phyloP scores from a whole-genome alignment of 2,329 filamentous ascomycete genomes.

The Aciculosporium take region DNA sequence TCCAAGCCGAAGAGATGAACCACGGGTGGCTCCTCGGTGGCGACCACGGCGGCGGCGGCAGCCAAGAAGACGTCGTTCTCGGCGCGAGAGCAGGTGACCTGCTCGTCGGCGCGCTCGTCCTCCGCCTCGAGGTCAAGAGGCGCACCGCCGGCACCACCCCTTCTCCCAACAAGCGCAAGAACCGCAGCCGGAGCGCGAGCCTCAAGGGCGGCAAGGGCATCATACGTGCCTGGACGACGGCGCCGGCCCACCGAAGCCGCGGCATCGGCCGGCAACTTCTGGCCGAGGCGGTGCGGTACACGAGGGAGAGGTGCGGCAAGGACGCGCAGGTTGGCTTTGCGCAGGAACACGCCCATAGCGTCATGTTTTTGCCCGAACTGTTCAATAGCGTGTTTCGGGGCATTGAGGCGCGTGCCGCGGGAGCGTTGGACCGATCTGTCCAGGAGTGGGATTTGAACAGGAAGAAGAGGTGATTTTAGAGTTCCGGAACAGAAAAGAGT shows the following conservation, averaged over 20 bases:
- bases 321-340: conserved; percentile 59
- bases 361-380: conserved; percentile 43
- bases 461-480: conserved; percentile 31
- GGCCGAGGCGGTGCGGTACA: conserved; percentile 54
- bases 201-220: conserved; percentile 49
- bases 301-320: conserved; percentile 53
- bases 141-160: conserved; percentile 10
- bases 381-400: conserved; percentile 49
- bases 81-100: conserved; percentile 54
- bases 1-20: conserved; percentile 44
- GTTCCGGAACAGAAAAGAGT: neutral
- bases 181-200: conserved; percentile 24
- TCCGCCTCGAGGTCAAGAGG: conserved; percentile 43
- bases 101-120: conserved; percentile 55
- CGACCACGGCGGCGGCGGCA: conserved; percentile 24
- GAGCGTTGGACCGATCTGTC: conserved; percentile 36
- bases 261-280: conserved; percentile 62
- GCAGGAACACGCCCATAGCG: conserved; percentile 61
- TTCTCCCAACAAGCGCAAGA: conserved; percentile 15
- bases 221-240: conserved; percentile 73
- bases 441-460: conserved; percentile 33
- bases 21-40: conserved; percentile 47
- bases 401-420: conserved; percentile 43
- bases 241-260: conserved; percentile 50
- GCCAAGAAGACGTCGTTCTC: conserved; percentile 42